Evolutionary conservation across 768 basidiomycete genomes (phyloP).

Genomic region (Boletus tomentosulus): DNA sequence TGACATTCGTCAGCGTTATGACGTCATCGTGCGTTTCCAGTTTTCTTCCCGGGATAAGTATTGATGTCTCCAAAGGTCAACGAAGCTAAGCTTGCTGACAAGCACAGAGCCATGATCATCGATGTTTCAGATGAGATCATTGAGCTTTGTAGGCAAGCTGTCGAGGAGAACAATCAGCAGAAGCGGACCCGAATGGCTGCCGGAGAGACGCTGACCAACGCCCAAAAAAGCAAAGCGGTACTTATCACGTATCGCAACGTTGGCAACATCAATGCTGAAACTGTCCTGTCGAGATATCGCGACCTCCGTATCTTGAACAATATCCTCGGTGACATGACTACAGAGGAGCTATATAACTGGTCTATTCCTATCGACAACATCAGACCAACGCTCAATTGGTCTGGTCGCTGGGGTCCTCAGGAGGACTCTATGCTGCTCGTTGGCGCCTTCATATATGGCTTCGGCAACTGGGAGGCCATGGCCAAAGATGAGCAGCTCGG

Average conservation of each 20-base stretch:
- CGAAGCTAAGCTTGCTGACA: conserved; percentile 88
- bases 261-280: conserved; percentile 95
- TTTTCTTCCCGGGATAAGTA: not conserved
- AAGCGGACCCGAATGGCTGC: conserved; percentile 71
- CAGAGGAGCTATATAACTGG: conserved; percentile 77
- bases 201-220: conserved; percentile 87
- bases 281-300: conserved; percentile 82
- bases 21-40: conserved; percentile 71
- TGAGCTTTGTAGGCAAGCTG: conserved; percentile 74
- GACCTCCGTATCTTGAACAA: conserved; percentile 87
- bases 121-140: conserved; percentile 93
- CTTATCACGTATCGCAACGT: conserved; percentile 88
- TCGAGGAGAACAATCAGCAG: conserved; percentile 79
- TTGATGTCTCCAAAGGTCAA: conserved; percentile 51
- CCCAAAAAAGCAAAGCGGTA: conserved; percentile 96
- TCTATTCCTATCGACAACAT: conserved; percentile 87
- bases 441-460: conserved; percentile 89
- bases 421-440: conserved; percentile 95
- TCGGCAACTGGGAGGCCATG: conserved; percentile 97
- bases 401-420: conserved; percentile 86
- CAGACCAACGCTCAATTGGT: conserved; percentile 93
- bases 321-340: conserved; percentile 59
- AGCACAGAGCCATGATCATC: conserved; percentile 89
- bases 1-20: conserved; percentile 92
- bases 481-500: conserved; percentile 81